These are phyloP conservation scores for Corynascus novoguineensis DNA, from an alignment of 495 filamentous ascomycete genomes.

Conservation along the genomic window DNA sequence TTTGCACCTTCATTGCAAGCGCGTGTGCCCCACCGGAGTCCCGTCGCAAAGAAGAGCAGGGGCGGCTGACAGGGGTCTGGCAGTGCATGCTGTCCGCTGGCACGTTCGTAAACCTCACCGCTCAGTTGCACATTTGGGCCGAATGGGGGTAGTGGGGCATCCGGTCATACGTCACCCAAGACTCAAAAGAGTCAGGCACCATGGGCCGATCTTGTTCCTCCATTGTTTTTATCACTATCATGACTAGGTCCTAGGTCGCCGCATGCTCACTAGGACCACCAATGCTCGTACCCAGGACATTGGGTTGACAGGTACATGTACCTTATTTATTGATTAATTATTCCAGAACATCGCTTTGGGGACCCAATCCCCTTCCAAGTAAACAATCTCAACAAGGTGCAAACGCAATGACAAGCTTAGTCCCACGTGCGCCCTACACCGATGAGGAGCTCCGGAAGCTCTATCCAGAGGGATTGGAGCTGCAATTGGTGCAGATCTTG, in stretches of 20 bases:
- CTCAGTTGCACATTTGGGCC: no score
- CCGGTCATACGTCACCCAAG: conserved; percentile 1
- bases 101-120: no score
- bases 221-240: not conserved
- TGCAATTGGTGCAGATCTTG: conserved; percentile 85
- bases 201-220: not conserved
- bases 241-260: no score
- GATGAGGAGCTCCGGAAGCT: conserved; percentile 72
- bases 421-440: conserved; percentile 70
- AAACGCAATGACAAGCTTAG: conserved; percentile 67
- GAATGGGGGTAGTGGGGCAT: no score
- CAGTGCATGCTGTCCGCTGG: not conserved
- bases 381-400: not conserved
- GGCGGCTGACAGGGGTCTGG: not conserved
- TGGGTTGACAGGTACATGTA: no score
- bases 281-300: no score
- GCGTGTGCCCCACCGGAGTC: not conserved
- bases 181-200: not conserved
- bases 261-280: no score
- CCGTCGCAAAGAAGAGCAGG: not conserved
- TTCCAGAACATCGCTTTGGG: no score
- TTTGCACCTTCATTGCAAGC: not conserved
- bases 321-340: no score
- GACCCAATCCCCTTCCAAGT: not conserved
- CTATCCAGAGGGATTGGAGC: conserved; percentile 72